Evolutionary conservation across 225 moss, liverwort and hornwort species (phyloP).

Genomic region (Rhytidiadelphus loreus): DNA sequence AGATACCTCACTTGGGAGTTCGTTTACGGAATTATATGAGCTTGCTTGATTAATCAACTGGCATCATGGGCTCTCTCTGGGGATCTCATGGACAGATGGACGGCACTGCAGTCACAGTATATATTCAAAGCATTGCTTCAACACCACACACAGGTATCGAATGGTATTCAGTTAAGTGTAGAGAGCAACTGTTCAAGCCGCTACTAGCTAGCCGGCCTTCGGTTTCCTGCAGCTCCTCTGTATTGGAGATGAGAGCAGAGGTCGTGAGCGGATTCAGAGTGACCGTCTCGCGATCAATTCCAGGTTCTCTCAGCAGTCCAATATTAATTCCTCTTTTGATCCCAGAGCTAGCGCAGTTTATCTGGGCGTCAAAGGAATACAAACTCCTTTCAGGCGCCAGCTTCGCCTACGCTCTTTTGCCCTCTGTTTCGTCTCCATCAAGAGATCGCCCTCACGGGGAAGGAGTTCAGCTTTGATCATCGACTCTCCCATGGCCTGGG

Average conservation of each 20-base stretch:
- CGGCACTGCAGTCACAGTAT: neutral
- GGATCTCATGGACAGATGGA: neutral
- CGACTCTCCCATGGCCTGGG: neutral
- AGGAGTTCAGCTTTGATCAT: neutral
- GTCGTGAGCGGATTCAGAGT: too few relatives aligned
- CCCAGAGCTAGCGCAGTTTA: too few relatives aligned
- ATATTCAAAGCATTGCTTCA: neutral
- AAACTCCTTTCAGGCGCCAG: neutral
- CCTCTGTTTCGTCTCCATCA: neutral
- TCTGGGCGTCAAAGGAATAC: neutral
- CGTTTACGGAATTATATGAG: too few relatives aligned
- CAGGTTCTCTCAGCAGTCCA: neutral
- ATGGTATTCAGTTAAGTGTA: neutral
- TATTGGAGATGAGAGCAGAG: neutral
- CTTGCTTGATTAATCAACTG: neutral
- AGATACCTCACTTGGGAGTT: neutral
- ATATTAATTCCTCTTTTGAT: too few relatives aligned
- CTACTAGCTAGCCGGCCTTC: neutral
- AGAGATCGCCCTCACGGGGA: neutral
- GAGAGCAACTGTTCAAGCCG: neutral
- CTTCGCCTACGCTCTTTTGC: too few relatives aligned
- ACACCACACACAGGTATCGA: neutral
- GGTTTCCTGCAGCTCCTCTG: neutral
- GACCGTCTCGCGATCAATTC: too few relatives aligned
- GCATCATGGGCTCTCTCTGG: neutral